phyloP scores from a whole-genome alignment of 2,329 filamentous ascomycete species.

The Aspergillus ibericus region DNA sequence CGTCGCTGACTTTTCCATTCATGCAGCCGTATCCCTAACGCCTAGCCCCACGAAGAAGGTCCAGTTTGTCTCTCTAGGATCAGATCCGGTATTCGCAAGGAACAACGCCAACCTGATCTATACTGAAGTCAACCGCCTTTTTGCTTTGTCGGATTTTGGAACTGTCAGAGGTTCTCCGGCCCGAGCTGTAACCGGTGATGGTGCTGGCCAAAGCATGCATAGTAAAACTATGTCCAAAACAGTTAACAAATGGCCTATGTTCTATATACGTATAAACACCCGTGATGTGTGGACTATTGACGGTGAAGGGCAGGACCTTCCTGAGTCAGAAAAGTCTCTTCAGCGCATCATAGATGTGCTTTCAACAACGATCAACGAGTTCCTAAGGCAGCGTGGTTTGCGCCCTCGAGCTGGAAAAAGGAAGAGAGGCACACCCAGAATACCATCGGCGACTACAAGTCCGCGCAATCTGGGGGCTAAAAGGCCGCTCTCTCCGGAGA shows the following conservation, averaged over 20 bases:
- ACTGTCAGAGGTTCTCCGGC: slow-evolving; percentile 49
- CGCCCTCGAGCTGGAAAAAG: slow-evolving; percentile 49
- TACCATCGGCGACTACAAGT: background rate
- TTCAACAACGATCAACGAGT: slow-evolving; percentile 67
- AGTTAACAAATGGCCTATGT: slow-evolving; percentile 85
- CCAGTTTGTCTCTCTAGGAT: slow-evolving; percentile 81
- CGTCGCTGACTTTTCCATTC: slow-evolving; percentile 61
- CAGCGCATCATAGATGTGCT: slow-evolving; percentile 64
- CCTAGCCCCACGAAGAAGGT: slow-evolving; percentile 70
- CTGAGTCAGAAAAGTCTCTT: slow-evolving; percentile 47
- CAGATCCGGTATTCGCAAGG: slow-evolving; percentile 62
- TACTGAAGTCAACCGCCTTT: slow-evolving; percentile 74
- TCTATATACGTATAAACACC: slow-evolving; percentile 68
- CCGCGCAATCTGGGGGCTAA: background rate
- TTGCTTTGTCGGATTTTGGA: slow-evolving; percentile 76
- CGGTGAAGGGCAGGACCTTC: slow-evolving; percentile 42
- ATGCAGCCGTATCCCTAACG: slow-evolving; percentile 68
- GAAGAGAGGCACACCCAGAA: slow-evolving; percentile 12
- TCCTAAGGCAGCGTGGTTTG: slow-evolving; percentile 72
- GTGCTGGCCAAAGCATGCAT: slow-evolving; percentile 44
- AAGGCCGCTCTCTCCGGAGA: no score
- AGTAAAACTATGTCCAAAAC: slow-evolving; percentile 59
- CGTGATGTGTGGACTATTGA: slow-evolving; percentile 41
- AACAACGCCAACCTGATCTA: slow-evolving; percentile 67
- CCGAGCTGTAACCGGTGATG: slow-evolving; percentile 12